These are phyloP conservation scores for Pleurotus giganteus DNA, from an alignment of 768 basidiomycete genomes.

Conservation along the genomic window DNA sequence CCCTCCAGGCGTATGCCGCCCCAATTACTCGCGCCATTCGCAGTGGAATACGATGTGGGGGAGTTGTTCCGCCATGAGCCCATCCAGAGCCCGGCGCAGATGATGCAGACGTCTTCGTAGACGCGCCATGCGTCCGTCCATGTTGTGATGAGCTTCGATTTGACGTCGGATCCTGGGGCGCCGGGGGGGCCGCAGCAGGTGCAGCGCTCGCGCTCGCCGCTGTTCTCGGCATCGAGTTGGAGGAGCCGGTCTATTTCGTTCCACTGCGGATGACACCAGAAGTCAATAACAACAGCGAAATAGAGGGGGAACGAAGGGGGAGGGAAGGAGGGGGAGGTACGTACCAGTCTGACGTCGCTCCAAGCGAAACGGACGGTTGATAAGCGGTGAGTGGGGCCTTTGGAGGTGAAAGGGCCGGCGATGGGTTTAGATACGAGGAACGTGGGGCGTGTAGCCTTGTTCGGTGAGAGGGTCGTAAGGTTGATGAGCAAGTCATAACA, in stretches of 20 bases:
- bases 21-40: conserved; percentile 50
- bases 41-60: conserved; percentile 45
- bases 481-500: conserved; percentile 83
- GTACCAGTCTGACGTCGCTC: conserved; percentile 77
- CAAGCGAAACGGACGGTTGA: conserved; percentile 73
- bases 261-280: conserved; percentile 67
- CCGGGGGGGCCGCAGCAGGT: conserved; percentile 36
- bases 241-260: conserved; percentile 73
- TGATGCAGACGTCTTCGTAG: conserved; percentile 82
- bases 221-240: conserved; percentile 42
- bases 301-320: conserved; percentile 4
- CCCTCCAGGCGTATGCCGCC: conserved; percentile 61
- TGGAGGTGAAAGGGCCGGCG: conserved; percentile 23
- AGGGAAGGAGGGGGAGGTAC: conserved; percentile 19
- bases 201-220: conserved; percentile 20
- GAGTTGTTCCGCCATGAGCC: conserved; percentile 61
- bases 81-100: conserved; percentile 83
- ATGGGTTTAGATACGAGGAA: conserved; percentile 59
- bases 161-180: conserved; percentile 23
- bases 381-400: conserved; percentile 51
- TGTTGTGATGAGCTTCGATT: conserved; percentile 39
- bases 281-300: too few species aligned
- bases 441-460: conserved; percentile 60
- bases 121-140: conserved; percentile 80
- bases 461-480: conserved; percentile 64